Percentiles rank a stretch among this genome's conserved stretches.
Conservation (phyloP, 2,329 filamentous ascomycete genomes). For the Arachnopeziza araneosa region DNA sequence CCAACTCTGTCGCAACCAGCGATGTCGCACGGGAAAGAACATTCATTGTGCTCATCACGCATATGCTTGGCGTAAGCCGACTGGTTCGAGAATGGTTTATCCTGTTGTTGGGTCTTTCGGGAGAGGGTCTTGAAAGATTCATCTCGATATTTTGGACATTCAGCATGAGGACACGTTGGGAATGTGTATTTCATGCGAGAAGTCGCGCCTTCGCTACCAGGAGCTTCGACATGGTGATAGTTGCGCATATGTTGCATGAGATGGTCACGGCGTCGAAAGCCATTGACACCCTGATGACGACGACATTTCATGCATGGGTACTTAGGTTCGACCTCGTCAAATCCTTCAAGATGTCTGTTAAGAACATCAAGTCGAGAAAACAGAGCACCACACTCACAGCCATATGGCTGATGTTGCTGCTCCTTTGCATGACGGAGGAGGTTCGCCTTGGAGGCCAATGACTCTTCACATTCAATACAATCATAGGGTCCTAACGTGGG, state of each 20-base stretch:
- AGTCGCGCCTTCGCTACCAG: no score
- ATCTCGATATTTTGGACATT: constrained; percentile 10
- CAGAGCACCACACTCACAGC: constrained; percentile 20
- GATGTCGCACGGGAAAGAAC: constrained; percentile 30
- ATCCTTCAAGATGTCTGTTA: constrained; percentile 24
- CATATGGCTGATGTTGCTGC: constrained; percentile 13
- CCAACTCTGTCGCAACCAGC: constrained; percentile 24
- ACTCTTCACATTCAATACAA: constrained; percentile 12
- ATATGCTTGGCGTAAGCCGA: constrained; percentile 34
- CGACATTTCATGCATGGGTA: constrained; percentile 32
- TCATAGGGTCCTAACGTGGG: neutral
- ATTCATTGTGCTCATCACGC: constrained; percentile 32
- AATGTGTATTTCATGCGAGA: constrained; percentile 1
- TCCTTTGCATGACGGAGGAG: constrained; percentile 13
- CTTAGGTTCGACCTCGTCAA: constrained; percentile 10
- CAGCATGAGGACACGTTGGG: constrained; percentile 9
- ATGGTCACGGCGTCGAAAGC: constrained; percentile 36
- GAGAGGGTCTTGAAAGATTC: constrained; percentile 3
- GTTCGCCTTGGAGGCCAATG: constrained; percentile 2
- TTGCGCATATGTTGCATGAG: constrained; percentile 33
- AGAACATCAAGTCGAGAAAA: constrained; percentile 29
- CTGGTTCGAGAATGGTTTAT: constrained; percentile 12
- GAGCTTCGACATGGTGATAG: constrained; percentile 30
- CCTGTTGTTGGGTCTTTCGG: neutral
- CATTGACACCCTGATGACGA: constrained; percentile 28